phyloP scores from a whole-genome alignment of 148 eudicot species.

The Suaeda aralocaspica region DNA sequence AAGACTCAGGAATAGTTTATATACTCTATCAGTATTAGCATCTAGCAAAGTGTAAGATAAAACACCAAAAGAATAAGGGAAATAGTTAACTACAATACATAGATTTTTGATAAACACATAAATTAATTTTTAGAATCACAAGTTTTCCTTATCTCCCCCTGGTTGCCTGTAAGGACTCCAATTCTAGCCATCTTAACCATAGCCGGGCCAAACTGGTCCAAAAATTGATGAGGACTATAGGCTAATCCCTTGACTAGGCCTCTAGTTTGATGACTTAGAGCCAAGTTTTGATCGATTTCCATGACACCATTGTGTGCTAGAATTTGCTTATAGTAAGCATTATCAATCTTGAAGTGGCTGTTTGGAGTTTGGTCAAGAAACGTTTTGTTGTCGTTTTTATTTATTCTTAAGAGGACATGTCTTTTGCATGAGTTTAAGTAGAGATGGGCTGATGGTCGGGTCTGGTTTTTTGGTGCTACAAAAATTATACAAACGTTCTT shows the following conservation, averaged over 20 bases:
- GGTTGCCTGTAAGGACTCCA: constrained; percentile 39
- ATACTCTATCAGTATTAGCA: too few species aligned
- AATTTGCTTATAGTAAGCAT: constrained; percentile 48
- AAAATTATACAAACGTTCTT: constrained; percentile 54
- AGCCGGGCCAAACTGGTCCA: constrained; percentile 50
- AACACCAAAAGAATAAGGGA: too few species aligned
- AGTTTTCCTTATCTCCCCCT: constrained; percentile 51
- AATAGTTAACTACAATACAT: too few species aligned
- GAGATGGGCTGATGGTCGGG: constrained; percentile 14
- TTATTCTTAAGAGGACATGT: constrained; percentile 25
- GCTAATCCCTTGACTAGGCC: constrained; percentile 34
- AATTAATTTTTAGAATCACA: constrained; percentile 36
- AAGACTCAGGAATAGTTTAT: too few species aligned
- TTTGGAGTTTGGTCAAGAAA: constrained; percentile 49
- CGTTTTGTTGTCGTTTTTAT: constrained; percentile 9
- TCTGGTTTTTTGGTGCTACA: constrained; percentile 30
- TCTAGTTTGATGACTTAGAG: constrained; percentile 32
- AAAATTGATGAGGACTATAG: constrained; percentile 29
- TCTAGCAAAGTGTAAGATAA: too few species aligned
- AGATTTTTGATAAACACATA: too few species aligned
- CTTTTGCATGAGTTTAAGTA: constrained; percentile 9
- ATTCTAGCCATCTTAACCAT: constrained; percentile 58
- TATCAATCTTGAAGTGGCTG: constrained; percentile 45
- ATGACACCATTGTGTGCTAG: constrained; percentile 29
- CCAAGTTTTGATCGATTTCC: constrained; percentile 54